These are phyloP conservation scores for Zymoseptoria crescenta DNA, from an alignment of 2,329 filamentous ascomycete species.

Conservation along the genomic window DNA sequence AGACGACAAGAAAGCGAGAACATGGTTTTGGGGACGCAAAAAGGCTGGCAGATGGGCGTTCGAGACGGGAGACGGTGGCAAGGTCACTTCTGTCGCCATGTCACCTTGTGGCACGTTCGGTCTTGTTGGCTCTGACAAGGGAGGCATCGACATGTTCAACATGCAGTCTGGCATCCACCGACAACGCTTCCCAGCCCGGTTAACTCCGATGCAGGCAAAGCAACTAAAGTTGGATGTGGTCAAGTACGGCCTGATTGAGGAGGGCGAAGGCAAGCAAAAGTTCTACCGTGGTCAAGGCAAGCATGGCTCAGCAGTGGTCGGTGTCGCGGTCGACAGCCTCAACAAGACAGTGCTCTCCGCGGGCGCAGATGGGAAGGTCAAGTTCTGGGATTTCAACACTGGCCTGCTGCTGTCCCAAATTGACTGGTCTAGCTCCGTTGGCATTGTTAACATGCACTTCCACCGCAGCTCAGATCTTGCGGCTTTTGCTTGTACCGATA, in stretches of 20 bases:
- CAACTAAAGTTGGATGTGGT: slow-evolving; percentile 57
- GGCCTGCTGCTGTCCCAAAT: slow-evolving; percentile 73
- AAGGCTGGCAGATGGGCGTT: slow-evolving; percentile 89
- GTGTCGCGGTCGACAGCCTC: slow-evolving; percentile 78
- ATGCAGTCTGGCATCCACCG: slow-evolving; percentile 85
- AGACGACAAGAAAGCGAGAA: slow-evolving; percentile 74
- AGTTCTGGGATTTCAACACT: slow-evolving; percentile 94
- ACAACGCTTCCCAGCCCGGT: slow-evolving; percentile 72
- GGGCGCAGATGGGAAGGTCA: slow-evolving; percentile 82
- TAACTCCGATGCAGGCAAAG: slow-evolving; percentile 71
- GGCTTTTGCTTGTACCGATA: slow-evolving; percentile 81
- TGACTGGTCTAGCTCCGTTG: slow-evolving; percentile 71
- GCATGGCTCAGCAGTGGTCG: slow-evolving; percentile 76
- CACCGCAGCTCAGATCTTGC: slow-evolving; percentile 77
- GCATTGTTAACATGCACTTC: slow-evolving; percentile 69
- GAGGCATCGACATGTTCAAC: slow-evolving; percentile 91
- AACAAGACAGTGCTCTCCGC: slow-evolving; percentile 82
- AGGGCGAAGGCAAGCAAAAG: slow-evolving; percentile 36
- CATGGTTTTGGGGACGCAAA: slow-evolving; percentile 97
- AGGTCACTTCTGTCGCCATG: slow-evolving; percentile 76
- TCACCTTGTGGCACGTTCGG: slow-evolving; percentile 93
- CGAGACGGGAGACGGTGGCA: slow-evolving; percentile 71
- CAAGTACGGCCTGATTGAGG: slow-evolving; percentile 24
- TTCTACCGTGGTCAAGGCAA: slow-evolving; percentile 53
- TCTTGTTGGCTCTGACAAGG: slow-evolving; percentile 73